Evolutionary conservation across 2,329 filamentous ascomycete species (phyloP), one percentile per base, ranked within the genome.

Genomic region (Clarireedia paspali): DNA sequence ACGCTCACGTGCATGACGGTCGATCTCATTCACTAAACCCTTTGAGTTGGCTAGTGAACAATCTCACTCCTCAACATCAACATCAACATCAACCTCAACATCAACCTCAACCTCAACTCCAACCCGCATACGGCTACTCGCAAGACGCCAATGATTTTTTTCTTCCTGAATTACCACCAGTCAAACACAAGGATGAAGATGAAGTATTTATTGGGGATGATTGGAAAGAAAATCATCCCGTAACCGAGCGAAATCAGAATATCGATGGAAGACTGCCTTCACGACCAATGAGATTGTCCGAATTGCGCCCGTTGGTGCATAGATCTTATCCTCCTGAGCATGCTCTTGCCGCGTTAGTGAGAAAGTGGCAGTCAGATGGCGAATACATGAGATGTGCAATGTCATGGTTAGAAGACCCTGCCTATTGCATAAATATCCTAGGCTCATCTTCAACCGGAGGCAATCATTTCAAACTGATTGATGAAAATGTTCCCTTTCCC

Each of bases 391-490:
- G 39, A 4, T 55, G 53, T 24, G 46, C 58, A 2, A 39, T 47
- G 24, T 60, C 44, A 20, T 58, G 40, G 52, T 55, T 64, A 14
- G 51, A 57, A 24, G 50, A 56, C 26, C 58, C 51, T 5, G 45
- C 2, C 5, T 40, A 59, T 26, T 59, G 55, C 50, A 49, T 44
- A 40, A 24, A 55, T 4, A 47, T 58, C 23, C 56, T 53, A 6
- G 57, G 39, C 26, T 51, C 57, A 3, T 23, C 23, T 20, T 42
- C 47, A 23, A 50, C 53, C 27, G 50, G 54, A 17, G 57, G 60
- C 4, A 56, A 59, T 23, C 40, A 63, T 7, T 64, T 64, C 38
- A 53, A 60, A 20, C 26, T 62, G 15, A 61, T 64, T 20, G 61
- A 62, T 30, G 54, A 57, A 9, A 53, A 58, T 27, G 61, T 64